Evolutionary conservation across 148 eudicot genomes (phyloP), one percentile per base, ranked within the genome.

Genomic region (Vaccinium vitisidaea): DNA sequence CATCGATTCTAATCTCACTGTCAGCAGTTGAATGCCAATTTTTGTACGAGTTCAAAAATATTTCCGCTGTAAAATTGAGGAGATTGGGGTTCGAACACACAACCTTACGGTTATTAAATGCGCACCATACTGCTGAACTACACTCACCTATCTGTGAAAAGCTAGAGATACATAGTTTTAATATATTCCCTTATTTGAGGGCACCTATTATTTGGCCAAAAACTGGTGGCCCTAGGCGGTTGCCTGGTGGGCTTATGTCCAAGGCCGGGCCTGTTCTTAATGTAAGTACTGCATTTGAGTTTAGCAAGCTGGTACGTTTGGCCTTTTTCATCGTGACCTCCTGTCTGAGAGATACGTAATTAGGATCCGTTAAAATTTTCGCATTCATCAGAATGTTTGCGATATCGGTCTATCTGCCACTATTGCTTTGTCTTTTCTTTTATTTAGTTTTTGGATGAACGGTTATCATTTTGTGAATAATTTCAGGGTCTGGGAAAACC

Each of bases 401-500:
- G 9, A 23, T 15, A n/a, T 59, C 36, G 39, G 36, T 13, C 54
- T 9, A 77, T 46, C 65, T 39, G 50, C 12, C 6, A n/a, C 55
- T 27, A 48, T 58, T 77, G 13, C 75, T 16, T 77, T 63, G 43
- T 23, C 39, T 27, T 21, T n/a, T 16, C 19, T 32, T 25, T 56
- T 85, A 32, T 32, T 32, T 6, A 74, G 49, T 54, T 36, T 21
- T 11, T 49, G 32, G 0, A 30, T 21, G 67, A 39, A 52, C 6
- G 8, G 7, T 46, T 80, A 77, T 39, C 77, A 67, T 19, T 84
- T 77, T 83, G 54, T 13, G 61, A 61, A 50, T 83, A 67, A 54
- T 54, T 85, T 8, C 88, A 97, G 99, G 99, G 78, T 94, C 99
- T 52, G 99, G 98, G 25, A 97, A 97, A 87, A 97, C 99, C 15